These are phyloP conservation scores for Pelargonium nanum DNA, from an alignment of 345 rosid genomes.

Conservation along the genomic window DNA sequence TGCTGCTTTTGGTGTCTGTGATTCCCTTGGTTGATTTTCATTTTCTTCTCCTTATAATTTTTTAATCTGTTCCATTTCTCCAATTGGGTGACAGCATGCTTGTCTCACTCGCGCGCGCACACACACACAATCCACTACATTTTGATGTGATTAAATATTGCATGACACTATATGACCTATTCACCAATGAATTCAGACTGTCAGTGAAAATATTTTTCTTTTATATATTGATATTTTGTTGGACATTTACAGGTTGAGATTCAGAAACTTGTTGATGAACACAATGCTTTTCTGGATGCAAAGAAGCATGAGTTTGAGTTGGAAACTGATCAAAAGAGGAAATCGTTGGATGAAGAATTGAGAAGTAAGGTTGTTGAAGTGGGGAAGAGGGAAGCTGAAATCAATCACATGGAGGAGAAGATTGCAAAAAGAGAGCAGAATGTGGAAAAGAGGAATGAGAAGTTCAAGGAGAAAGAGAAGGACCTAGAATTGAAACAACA, in stretches of 20 bases:
- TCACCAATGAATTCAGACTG: too few relatives aligned
- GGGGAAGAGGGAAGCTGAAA: slow-evolving; percentile 75
- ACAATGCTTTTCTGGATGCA: slow-evolving; percentile 57
- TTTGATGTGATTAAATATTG: too few relatives aligned
- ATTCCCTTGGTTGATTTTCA: too few relatives aligned
- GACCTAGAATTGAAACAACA: slow-evolving; percentile 49
- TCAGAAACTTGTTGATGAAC: slow-evolving; percentile 73
- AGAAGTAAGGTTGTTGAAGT: slow-evolving; percentile 56
- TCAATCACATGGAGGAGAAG: slow-evolving; percentile 77
- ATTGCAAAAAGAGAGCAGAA: slow-evolving; percentile 63
- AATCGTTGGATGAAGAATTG: slow-evolving; percentile 53
- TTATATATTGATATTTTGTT: too few relatives aligned
- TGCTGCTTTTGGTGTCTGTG: too few relatives aligned
- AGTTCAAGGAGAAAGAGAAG: slow-evolving; percentile 66
- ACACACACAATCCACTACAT: too few relatives aligned
- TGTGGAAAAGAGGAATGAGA: slow-evolving; percentile 59
- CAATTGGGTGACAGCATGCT: too few relatives aligned
- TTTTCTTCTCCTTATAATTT: too few relatives aligned
- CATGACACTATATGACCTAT: too few relatives aligned
- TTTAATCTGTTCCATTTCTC: too few relatives aligned
- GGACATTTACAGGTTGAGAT: slow-evolving; percentile 45
- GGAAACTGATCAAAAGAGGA: slow-evolving; percentile 72
- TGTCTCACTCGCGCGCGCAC: too few relatives aligned
- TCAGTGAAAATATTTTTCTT: too few relatives aligned
- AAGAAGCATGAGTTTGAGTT: slow-evolving; percentile 59